Evolutionary conservation across 1,139 yeast species (phyloP), one percentile per base, ranked within the genome.

Genomic region (Candida anutae): DNA sequence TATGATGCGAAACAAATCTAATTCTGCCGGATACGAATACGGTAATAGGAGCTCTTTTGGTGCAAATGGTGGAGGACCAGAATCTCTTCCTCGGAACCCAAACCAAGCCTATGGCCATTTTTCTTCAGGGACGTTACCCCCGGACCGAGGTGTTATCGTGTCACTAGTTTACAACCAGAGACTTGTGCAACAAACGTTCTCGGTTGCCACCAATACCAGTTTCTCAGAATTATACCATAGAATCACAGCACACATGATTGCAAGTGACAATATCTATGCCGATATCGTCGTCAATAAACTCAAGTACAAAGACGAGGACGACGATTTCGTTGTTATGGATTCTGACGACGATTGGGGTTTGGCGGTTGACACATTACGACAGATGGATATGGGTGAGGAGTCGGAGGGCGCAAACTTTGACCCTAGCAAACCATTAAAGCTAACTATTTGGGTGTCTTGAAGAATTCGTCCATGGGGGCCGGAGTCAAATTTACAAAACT

Each of bases 301-400:
- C 37, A 80, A 80, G 51, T 90, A 87, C 48, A 78, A 77, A 50
- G 98, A 90, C 55, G 98, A 90, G 53, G 98, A 90, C 50, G 96
- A 94, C 13, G 98, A 90, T 51, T 81, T 76, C 51, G 94, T 90
- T 27, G 77, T 83, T 29, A 75, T 90, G 58, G 85, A 78, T 44
- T 75, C 88, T 23, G 83, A 81, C 38, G 97, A 88, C 32, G 72
- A 90, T 50, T 73, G 78, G 79, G 45, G 46, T 16, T 60, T 73
- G 36, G 77, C 77, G 3, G 55, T 67, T 30, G 77, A 70, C 36
- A 67, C 69, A 70, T 50, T 70, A 22, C 67, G 63, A 16, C 75
- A 70, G 31, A 40, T 60, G 23, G 43, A 34, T 4, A 43, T 39
- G 16, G 36, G 26, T 11, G 45, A 31, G 26, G 50, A 44, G 16